These are phyloP conservation scores for Sungouiozyma intestinalis DNA, from an alignment of 805 yeast species.

Conservation along the genomic window DNA sequence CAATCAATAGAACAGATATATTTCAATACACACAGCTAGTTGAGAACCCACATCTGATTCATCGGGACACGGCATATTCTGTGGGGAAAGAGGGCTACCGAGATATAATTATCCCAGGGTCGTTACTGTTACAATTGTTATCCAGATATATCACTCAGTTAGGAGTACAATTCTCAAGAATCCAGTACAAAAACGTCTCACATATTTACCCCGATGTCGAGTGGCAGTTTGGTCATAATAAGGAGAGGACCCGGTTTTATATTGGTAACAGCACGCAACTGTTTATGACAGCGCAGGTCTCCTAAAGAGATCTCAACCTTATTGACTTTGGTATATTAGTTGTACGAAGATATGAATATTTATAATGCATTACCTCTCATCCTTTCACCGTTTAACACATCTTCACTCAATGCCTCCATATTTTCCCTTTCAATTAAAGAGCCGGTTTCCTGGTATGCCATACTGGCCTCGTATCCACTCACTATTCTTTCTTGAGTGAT, in stretches of 20 bases:
- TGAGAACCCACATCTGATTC: conserved; percentile 77
- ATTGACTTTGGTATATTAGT: no score
- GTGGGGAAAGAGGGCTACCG: conserved; percentile 46
- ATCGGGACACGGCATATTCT: conserved; percentile 54
- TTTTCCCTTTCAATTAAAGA: conserved; percentile 58
- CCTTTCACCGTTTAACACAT: conserved; percentile 59
- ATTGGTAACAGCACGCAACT: not conserved
- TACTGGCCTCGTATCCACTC: conserved; percentile 81
- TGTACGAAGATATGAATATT: not conserved
- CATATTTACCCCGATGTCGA: conserved; percentile 33
- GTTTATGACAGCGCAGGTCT: not conserved
- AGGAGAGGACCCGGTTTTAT: not conserved
- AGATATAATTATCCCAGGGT: conserved; percentile 66
- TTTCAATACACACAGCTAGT: conserved; percentile 62
- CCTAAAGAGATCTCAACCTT: no score
- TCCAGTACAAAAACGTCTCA: conserved; percentile 35
- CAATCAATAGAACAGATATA: conserved; percentile 34
- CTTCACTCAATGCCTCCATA: conserved; percentile 64
- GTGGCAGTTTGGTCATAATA: conserved; percentile 7
- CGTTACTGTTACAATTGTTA: conserved; percentile 53
- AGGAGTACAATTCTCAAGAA: conserved; percentile 16
- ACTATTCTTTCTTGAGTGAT: conserved; percentile 72
- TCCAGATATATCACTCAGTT: conserved; percentile 39
- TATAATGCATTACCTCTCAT: conserved; percentile 47
- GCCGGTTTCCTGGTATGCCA: conserved; percentile 65